Evolutionary conservation across 2,329 filamentous ascomycete species (phyloP).

Genomic region (Fusarium drepaniforme): DNA sequence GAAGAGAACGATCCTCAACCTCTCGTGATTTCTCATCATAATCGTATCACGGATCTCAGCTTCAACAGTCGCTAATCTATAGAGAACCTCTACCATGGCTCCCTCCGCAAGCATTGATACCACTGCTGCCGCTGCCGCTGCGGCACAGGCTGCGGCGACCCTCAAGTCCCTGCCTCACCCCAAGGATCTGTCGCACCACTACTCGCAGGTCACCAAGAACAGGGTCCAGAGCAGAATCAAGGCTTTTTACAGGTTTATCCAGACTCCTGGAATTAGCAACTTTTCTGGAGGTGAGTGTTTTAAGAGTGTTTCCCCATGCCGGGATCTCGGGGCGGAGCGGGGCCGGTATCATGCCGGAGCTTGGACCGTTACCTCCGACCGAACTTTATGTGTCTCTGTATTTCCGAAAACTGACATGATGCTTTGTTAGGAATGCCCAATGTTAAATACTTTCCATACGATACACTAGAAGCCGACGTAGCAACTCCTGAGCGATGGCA

Average conservation of each 20-base stretch:
- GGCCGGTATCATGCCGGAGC: not conserved
- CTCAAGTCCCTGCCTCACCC: constrained; percentile 56
- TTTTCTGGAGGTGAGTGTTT: constrained; percentile 68
- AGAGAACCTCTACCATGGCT: constrained; percentile 27
- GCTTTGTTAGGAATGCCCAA: constrained; percentile 77
- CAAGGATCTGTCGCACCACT: constrained; percentile 83
- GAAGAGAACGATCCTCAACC: constrained; percentile 11
- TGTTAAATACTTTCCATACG: constrained; percentile 86
- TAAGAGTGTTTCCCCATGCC: not conserved
- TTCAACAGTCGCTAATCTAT: not conserved
- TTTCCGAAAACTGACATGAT: constrained; percentile 21
- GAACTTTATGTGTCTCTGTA: not conserved
- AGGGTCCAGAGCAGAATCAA: constrained; percentile 78
- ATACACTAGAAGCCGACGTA: constrained; percentile 86
- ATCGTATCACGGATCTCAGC: constrained; percentile 6
- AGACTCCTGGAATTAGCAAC: constrained; percentile 72
- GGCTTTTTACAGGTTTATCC: constrained; percentile 87
- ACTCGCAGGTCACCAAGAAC: constrained; percentile 76
- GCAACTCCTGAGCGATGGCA: constrained; percentile 81
- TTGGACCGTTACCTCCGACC: not conserved
- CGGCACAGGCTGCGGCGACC: constrained; percentile 15
- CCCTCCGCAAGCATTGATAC: constrained; percentile 33
- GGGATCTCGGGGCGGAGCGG: constrained; percentile 12
- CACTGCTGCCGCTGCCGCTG: constrained; percentile 7
- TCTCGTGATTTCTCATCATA: constrained; percentile 10